phyloP scores from a whole-genome alignment of 257 asterid genomes.

The Salvia miltiorrhiza region DNA sequence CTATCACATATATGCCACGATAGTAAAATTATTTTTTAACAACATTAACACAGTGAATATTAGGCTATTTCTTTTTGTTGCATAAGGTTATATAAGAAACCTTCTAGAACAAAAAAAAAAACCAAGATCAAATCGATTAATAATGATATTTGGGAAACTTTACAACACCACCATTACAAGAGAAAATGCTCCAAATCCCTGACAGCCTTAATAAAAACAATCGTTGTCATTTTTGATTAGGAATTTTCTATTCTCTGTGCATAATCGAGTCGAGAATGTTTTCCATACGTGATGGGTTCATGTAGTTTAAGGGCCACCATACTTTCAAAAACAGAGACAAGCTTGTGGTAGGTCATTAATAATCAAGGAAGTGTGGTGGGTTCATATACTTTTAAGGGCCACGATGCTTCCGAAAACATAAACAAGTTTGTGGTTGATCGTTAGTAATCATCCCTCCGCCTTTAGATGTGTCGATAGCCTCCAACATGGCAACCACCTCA shows the following conservation, averaged over 20 bases:
- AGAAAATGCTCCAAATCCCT: conserved; percentile 14
- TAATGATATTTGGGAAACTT: conserved; percentile 23
- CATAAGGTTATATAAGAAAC: not conserved
- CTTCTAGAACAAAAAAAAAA: not conserved
- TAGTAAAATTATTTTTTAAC: not conserved
- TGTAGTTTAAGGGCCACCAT: conserved; percentile 68
- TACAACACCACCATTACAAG: conserved; percentile 22
- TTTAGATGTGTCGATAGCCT: conserved; percentile 68
- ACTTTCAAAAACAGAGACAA: conserved; percentile 55
- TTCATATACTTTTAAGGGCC: conserved; percentile 74
- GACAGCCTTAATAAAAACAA: conserved; percentile 14
- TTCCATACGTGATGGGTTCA: too few relatives aligned
- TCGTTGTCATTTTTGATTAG: conserved; percentile 22
- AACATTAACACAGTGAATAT: not conserved
- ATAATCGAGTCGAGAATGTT: conserved; percentile 9
- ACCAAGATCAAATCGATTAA: conserved; percentile 30
- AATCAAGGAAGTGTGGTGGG: too few relatives aligned
- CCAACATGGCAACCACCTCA: conserved; percentile 62
- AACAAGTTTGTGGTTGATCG: conserved; percentile 64
- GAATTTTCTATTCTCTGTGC: conserved; percentile 24
- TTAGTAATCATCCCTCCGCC: conserved; percentile 81
- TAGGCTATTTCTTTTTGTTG: not conserved
- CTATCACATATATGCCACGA: too few relatives aligned
- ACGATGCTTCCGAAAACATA: conserved; percentile 51
- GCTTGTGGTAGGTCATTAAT: conserved; percentile 60